Evolutionary conservation across 495 filamentous ascomycete species (phyloP), one percentile per base, ranked within the genome.

Genomic region (Daldinia childiae): DNA sequence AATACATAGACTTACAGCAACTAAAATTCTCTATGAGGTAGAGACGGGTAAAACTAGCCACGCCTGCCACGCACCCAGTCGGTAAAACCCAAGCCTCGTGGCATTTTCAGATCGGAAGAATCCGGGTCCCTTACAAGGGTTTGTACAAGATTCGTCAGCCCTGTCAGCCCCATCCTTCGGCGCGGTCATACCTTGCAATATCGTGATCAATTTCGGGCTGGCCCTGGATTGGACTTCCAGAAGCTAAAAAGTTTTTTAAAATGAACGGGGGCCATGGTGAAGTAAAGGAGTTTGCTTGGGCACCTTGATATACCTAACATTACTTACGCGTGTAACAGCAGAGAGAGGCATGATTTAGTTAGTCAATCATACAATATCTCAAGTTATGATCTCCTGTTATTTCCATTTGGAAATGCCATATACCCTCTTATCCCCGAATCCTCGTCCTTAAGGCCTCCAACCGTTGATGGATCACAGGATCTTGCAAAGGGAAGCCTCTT

Each of bases 101-200:
- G 71, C 52, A 69, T 73, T 60, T 65, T 63, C 51, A 69, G 71
- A 73, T 73, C 71, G 71, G 71, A 69, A 73, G 71, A 73, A 73
- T 69, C 71, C 71, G 71, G 71, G 71, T 62, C 36, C 17, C 29
- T 54, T 61, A 4, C 30, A 57, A 19, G 36, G 57, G 57, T 60
- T 19, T 43, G 15, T 30, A 57, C 57, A 43, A 29, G 65, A 66
- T 29, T 68, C 71, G 66, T 73, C 71, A 73, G 71, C 71, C 71
- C 71, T 73, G 71, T 64, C 71, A 73, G 71, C 64, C 64, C 71
- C 71, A 73, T 66, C 32, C 55, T 27, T 54, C 66, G 58, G 71
- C 48, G 56, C 27, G 6, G 32, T 64, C 41, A 38, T 63, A 30
- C 64, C 56, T 68, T 38, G 41, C 19, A 61, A 61, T 30, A 68